phyloP scores from a whole-genome alignment of 2,329 filamentous ascomycete species.

The Hymenoscyphus occultus region DNA sequence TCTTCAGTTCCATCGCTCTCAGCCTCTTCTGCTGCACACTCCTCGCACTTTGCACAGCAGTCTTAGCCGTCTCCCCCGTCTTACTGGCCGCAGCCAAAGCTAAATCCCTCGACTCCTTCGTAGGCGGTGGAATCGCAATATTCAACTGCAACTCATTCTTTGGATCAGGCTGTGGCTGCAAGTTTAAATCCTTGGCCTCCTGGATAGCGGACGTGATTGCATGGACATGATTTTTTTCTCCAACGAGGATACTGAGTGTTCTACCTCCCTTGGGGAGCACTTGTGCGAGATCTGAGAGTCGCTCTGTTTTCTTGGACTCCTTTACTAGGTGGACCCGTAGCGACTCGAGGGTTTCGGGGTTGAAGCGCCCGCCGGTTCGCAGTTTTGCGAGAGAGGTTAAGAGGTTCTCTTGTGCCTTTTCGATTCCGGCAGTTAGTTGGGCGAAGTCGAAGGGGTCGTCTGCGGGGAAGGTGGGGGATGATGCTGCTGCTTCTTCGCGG shows the following conservation, averaged over 20 bases:
- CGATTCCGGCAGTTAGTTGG: constrained; percentile 53
- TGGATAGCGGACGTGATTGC: constrained; percentile 52
- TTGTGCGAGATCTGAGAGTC: constrained; percentile 61
- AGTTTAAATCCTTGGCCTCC: constrained; percentile 45
- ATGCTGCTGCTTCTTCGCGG: constrained; percentile 21
- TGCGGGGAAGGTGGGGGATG: constrained; percentile 13
- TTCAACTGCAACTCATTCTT: constrained; percentile 50
- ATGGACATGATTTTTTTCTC: constrained; percentile 61
- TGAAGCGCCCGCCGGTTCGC: constrained; percentile 59
- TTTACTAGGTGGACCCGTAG: constrained; percentile 58
- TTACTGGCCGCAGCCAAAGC: constrained; percentile 34
- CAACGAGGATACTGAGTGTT: constrained; percentile 58
- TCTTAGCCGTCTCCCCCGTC: constrained; percentile 34
- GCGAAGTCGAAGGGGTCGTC: constrained; percentile 60
- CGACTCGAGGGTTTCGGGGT: constrained; percentile 58
- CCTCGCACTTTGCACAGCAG: constrained; percentile 34
- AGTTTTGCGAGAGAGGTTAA: constrained; percentile 61
- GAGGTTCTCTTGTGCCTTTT: constrained; percentile 52
- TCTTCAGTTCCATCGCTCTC: constrained; percentile 37
- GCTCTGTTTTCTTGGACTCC: constrained; percentile 48
- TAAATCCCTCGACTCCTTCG: constrained; percentile 49
- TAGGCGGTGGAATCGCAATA: constrained; percentile 55
- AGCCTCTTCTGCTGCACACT: constrained; percentile 38
- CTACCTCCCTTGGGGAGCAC: constrained; percentile 63
- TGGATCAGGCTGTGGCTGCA: constrained; percentile 48